phyloP scores from a whole-genome alignment of 495 filamentous ascomycete genomes.

The Neurospora intermedia region DNA sequence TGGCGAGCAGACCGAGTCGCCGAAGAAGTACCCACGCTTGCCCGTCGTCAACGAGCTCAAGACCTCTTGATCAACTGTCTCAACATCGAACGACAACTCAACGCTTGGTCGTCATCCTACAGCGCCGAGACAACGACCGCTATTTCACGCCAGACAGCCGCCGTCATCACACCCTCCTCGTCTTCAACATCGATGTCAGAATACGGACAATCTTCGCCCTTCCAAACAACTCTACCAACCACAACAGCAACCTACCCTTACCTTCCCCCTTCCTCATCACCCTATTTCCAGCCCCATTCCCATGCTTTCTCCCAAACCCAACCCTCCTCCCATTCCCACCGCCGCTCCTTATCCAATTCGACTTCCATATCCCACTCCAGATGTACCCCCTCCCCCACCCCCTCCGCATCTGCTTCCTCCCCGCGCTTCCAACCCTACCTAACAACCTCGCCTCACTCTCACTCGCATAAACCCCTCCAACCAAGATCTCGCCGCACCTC shows the following conservation, averaged over 20 bases:
- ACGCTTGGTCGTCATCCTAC: conserved; percentile 26
- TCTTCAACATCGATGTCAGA: neutral
- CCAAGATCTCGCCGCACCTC: conserved; percentile 8
- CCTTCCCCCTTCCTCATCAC: neutral
- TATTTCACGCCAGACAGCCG: neutral
- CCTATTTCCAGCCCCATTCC: neutral
- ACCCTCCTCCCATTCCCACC: neutral
- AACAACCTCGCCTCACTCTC: neutral
- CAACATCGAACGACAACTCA: conserved; percentile 28
- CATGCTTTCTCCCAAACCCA: neutral
- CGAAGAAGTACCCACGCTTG: conserved; percentile 13
- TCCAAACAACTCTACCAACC: neutral
- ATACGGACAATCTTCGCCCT: neutral
- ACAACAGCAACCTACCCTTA: too few species aligned
- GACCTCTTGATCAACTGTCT: conserved; percentile 31
- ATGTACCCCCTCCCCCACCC: neutral
- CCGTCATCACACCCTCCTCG: neutral
- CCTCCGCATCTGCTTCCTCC: neutral
- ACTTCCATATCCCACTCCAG: neutral
- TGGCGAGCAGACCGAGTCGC: conserved; percentile 22
- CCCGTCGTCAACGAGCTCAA: conserved; percentile 28
- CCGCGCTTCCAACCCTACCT: neutral
- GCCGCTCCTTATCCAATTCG: neutral
- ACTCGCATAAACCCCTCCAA: conserved; percentile 17
- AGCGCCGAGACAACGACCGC: conserved; percentile 7